Evolutionary conservation across 2,329 filamentous ascomycete genomes (phyloP).

Genomic region (Penicillium vulpinum): DNA sequence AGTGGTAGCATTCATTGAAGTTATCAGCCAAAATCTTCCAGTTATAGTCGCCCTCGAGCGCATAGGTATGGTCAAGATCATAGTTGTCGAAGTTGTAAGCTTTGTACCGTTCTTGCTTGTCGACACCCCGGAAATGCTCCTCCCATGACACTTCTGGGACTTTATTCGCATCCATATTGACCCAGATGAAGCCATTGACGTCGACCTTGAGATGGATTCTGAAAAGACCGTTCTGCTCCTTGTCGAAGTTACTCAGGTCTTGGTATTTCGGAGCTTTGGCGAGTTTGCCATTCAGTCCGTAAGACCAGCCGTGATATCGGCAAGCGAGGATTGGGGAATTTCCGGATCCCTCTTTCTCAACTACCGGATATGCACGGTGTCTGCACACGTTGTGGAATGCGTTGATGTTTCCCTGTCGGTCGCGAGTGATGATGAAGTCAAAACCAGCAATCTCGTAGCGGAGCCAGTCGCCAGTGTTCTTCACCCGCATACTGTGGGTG

Average conservation of each 20-base stretch:
- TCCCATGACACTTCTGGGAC: slow-evolving; percentile 24
- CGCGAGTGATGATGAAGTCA: slow-evolving; percentile 24
- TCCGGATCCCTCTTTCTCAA: slow-evolving; percentile 23
- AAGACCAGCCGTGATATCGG: slow-evolving; percentile 27
- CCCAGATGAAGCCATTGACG: slow-evolving; percentile 25
- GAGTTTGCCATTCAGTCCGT: slow-evolving; percentile 26
- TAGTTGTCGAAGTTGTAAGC: slow-evolving; percentile 24
- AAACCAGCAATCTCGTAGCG: slow-evolving; percentile 25
- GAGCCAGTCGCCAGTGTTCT: slow-evolving; percentile 24
- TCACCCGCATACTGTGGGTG: slow-evolving; percentile 24
- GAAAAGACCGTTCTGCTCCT: slow-evolving; percentile 23
- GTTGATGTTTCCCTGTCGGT: slow-evolving; percentile 21
- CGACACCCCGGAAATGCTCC: slow-evolving; percentile 22
- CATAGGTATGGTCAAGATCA: slow-evolving; percentile 22
- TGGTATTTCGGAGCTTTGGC: slow-evolving; percentile 24
- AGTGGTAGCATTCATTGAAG: slow-evolving; percentile 61
- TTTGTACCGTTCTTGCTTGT: slow-evolving; percentile 24
- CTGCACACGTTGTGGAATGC: slow-evolving; percentile 27
- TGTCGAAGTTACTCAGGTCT: slow-evolving; percentile 17
- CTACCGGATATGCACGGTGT: slow-evolving; percentile 25
- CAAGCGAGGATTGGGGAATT: slow-evolving; percentile 24
- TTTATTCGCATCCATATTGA: slow-evolving; percentile 25
- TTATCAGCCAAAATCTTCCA: slow-evolving; percentile 28
- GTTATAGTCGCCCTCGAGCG: slow-evolving; percentile 24
- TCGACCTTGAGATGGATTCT: slow-evolving; percentile 24